These are phyloP conservation scores for Cladosporium cucumerinum DNA, from an alignment of 2,329 filamentous ascomycete genomes.

Conservation along the genomic window DNA sequence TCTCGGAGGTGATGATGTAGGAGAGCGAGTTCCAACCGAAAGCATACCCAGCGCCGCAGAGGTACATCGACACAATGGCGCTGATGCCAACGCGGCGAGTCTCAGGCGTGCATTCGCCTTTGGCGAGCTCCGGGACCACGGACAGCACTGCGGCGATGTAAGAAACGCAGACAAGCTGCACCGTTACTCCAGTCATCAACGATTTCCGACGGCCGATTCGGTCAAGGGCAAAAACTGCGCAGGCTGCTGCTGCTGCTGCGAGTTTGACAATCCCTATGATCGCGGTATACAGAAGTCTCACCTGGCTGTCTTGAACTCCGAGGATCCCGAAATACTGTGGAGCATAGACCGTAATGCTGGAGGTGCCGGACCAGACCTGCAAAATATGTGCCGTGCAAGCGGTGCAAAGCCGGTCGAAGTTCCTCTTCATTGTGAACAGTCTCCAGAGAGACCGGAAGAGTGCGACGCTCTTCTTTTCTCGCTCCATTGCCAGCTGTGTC, in stretches of 20 bases:
- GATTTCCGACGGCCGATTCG: constrained; percentile 67
- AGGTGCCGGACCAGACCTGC: constrained; percentile 69
- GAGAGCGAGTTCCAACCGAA: constrained; percentile 74
- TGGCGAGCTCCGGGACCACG: constrained; percentile 55
- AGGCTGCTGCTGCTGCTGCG: constrained; percentile 61
- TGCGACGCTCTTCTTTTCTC: constrained; percentile 58
- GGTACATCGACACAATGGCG: constrained; percentile 51
- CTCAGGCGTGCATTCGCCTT: constrained; percentile 43
- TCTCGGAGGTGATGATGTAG: constrained; percentile 70
- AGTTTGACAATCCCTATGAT: constrained; percentile 75
- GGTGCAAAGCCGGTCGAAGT: constrained; percentile 68
- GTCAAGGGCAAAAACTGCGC: constrained; percentile 73
- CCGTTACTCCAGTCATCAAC: constrained; percentile 44
- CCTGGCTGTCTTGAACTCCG: constrained; percentile 62
- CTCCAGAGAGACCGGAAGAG: constrained; percentile 57
- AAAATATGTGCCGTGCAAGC: constrained; percentile 65
- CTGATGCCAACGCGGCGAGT: constrained; percentile 58
- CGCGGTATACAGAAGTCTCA: constrained; percentile 67
- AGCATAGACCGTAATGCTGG: constrained; percentile 71
- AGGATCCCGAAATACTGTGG: constrained; percentile 68
- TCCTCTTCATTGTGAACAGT: constrained; percentile 63
- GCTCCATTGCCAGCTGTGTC: constrained; percentile 62
- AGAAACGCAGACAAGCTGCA: constrained; percentile 48
- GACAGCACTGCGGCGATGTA: constrained; percentile 51
- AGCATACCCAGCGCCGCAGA: constrained; percentile 63